These are phyloP conservation scores for Oxytropis ochrocephala DNA, from an alignment of 306 rosid species.

Conservation along the genomic window DNA sequence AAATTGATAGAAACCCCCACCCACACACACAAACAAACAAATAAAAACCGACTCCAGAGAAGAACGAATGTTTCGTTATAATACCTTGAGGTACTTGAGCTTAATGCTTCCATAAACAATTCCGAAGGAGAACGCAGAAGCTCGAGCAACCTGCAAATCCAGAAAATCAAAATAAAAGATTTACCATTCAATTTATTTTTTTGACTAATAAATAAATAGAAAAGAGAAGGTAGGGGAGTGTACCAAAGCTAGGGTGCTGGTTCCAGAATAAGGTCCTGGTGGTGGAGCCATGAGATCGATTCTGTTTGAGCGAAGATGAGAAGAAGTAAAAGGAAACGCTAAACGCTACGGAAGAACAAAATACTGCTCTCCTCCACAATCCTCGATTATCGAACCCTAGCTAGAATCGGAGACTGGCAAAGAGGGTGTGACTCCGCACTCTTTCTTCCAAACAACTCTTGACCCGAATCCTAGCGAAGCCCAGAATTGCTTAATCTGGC, in stretches of 20 bases:
- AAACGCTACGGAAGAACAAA: background rate
- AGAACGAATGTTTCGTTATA: background rate
- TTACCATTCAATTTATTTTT: background rate
- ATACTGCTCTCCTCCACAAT: slow-evolving; percentile 1
- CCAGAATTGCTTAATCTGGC: no score
- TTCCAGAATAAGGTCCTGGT: slow-evolving; percentile 87
- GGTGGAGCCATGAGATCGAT: slow-evolving; percentile 60
- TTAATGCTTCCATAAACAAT: slow-evolving; percentile 79
- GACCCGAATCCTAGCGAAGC: background rate
- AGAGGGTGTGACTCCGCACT: background rate
- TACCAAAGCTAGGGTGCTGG: slow-evolving; percentile 91
- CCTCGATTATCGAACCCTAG: slow-evolving; percentile 33
- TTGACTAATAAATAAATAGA: background rate
- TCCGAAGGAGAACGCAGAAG: slow-evolving; percentile 78
- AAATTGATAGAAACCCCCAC: background rate
- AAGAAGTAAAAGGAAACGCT: background rate
- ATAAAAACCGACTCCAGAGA: background rate
- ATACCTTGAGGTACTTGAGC: slow-evolving; percentile 76
- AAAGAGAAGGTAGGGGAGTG: background rate
- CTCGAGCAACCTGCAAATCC: slow-evolving; percentile 75
- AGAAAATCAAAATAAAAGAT: background rate
- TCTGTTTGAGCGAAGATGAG: background rate
- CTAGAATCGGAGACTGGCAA: background rate
- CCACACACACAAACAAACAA: no score
- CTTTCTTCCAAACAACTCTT: background rate